phyloP scores from a whole-genome alignment of 768 basidiomycete genomes.

The Phaffia australis region DNA sequence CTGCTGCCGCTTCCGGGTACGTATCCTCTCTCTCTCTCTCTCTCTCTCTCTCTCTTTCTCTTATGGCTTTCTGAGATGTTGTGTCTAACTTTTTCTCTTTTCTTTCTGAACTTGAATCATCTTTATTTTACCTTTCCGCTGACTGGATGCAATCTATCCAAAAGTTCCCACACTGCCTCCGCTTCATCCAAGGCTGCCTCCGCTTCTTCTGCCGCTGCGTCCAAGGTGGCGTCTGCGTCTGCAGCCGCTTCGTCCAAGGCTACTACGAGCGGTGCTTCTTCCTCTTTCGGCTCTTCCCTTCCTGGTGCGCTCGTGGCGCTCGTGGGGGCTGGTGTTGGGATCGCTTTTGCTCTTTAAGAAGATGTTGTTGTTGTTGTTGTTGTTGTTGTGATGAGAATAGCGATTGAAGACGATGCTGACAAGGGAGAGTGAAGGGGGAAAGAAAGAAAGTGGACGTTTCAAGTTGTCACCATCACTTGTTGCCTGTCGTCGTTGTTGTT shows the following conservation, averaged over 20 bases:
- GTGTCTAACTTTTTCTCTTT: no score
- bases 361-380: not conserved
- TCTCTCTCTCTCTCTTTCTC: not conserved
- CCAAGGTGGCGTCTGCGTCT: constrained; percentile 28
- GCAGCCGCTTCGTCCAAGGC: constrained; percentile 26
- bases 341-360: not conserved
- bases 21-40: not conserved
- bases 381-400: not conserved
- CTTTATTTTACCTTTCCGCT: no score
- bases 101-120: not conserved
- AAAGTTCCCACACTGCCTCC: no score
- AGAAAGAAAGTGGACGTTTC: not conserved
- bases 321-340: constrained; percentile 6
- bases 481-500: no score
- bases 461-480: no score
- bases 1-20: constrained; percentile 26
- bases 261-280: constrained; percentile 24
- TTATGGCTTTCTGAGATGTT: no score
- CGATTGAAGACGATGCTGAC: constrained; percentile 6
- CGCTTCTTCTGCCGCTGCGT: constrained; percentile 1
- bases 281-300: constrained; percentile 6
- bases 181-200: not conserved
- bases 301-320: constrained; percentile 11
- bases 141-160: no score
- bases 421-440: not conserved